phyloP scores from a whole-genome alignment of 2,329 filamentous ascomycete genomes.

The Ascochyta lentis region DNA sequence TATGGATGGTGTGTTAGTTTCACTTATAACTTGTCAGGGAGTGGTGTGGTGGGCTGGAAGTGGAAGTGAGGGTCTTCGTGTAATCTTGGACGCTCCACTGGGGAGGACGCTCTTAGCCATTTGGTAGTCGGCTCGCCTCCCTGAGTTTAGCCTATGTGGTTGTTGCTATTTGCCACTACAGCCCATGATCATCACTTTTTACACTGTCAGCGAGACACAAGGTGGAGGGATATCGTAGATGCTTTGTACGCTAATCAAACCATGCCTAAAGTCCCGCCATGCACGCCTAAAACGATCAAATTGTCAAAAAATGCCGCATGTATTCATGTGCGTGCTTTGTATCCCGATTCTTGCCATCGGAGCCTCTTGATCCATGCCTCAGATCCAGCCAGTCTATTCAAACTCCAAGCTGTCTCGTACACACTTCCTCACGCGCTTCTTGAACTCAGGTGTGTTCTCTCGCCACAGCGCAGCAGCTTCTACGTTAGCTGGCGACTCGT shows the following conservation, averaged over 20 bases:
- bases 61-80: too few relatives aligned
- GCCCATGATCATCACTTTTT: not conserved
- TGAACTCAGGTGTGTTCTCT: constrained; percentile 82
- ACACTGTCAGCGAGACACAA: not conserved
- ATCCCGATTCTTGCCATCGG: not conserved
- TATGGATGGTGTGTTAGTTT: constrained; percentile 5
- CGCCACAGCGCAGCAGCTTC: constrained; percentile 98
- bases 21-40: not conserved
- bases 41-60: too few relatives aligned
- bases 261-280: constrained; percentile 9
- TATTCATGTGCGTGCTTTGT: not conserved
- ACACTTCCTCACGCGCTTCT: constrained; percentile 81
- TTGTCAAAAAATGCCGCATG: not conserved
- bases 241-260: constrained; percentile 17
- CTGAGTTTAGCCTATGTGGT: too few relatives aligned
- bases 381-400: constrained; percentile 26
- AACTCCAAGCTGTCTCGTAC: constrained; percentile 64
- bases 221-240: constrained; percentile 7
- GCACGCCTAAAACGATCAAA: constrained; percentile 14
- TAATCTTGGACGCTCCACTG: too few relatives aligned
- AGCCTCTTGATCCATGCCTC: not conserved
- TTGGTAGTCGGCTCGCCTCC: not conserved
- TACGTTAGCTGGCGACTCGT: constrained; percentile 94
- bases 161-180: too few relatives aligned
- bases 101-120: not conserved